A percentile compares a stretch with the other conserved stretches of the same genome.
Evolutionary conservation across 164 flowering plant genomes (phyloP).

Genomic region (Dillenia turbinata): DNA sequence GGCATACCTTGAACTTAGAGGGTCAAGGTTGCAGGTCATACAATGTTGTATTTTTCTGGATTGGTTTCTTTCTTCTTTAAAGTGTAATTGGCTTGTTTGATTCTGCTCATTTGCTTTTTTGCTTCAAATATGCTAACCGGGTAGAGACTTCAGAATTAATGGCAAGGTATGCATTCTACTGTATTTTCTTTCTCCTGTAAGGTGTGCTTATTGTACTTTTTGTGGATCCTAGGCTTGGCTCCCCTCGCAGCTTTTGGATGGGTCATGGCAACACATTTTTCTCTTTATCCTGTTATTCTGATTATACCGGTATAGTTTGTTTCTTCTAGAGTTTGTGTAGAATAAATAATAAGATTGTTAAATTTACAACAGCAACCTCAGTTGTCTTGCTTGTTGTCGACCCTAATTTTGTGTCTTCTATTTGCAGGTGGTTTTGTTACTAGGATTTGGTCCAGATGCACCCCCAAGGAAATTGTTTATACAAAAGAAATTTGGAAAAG

Average conservation of each 20-base stretch:
- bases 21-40: not conserved
- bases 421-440: conserved; percentile 60
- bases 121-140: not conserved
- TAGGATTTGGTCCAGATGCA: conserved; percentile 82
- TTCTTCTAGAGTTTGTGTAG: conserved; percentile 1
- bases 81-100: not conserved
- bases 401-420: conserved; percentile 1
- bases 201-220: conserved; percentile 2
- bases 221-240: conserved; percentile 47
- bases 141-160: too few species aligned
- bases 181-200: too few species aligned
- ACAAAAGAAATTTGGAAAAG: conserved; percentile 16
- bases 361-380: not conserved
- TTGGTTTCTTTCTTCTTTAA: not conserved
- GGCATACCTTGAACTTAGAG: too few species aligned
- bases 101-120: not conserved
- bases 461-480: conserved; percentile 79
- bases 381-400: not conserved
- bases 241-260: conserved; percentile 97
- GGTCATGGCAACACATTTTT: conserved; percentile 84
- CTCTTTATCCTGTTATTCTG: conserved; percentile 80
- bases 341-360: not conserved
- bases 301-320: conserved; percentile 63
- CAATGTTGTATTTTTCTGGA: not conserved
- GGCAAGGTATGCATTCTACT: too few species aligned